Conservation (phyloP, 768 basidiomycete species). For the Pleurotus giganteus region DNA sequence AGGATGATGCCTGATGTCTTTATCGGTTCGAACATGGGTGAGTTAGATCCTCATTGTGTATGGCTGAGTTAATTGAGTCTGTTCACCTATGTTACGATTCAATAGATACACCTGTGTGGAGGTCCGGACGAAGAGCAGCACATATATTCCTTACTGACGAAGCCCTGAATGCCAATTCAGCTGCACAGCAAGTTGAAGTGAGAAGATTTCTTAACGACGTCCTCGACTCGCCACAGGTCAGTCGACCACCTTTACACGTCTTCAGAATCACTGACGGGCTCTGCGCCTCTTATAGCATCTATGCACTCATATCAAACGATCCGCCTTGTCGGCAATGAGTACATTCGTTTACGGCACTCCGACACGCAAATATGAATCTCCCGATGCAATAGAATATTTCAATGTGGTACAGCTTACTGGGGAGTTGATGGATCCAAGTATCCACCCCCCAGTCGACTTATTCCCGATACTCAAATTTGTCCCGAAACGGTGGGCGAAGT, state of each 20-base stretch:
- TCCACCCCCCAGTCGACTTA: slow-evolving; percentile 14
- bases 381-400: slow-evolving; percentile 10
- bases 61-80: too few relatives aligned
- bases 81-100: too few relatives aligned
- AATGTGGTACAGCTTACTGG: background rate
- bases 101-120: slow-evolving; percentile 14
- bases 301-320: slow-evolving; percentile 14
- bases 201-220: slow-evolving; percentile 27
- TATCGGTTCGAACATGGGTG: slow-evolving; percentile 3
- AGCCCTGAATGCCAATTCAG: slow-evolving; percentile 16
- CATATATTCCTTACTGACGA: slow-evolving; percentile 18
- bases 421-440: slow-evolving; percentile 9
- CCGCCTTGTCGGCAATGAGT: slow-evolving; percentile 12
- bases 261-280: background rate
- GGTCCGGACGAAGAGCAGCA: slow-evolving; percentile 13
- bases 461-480: slow-evolving; percentile 16
- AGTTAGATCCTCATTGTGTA: too few relatives aligned
- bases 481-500: slow-evolving; percentile 18
- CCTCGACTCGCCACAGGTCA: slow-evolving; percentile 25
- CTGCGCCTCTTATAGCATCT: slow-evolving; percentile 19
- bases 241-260: background rate
- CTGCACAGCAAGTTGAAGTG: slow-evolving; percentile 27
- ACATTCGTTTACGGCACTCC: slow-evolving; percentile 17
- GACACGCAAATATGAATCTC: slow-evolving; percentile 12
- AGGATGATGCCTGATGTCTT: background rate